Conservation (phyloP, 805 yeast species). For the Yarrowia phangngaensis region DNA sequence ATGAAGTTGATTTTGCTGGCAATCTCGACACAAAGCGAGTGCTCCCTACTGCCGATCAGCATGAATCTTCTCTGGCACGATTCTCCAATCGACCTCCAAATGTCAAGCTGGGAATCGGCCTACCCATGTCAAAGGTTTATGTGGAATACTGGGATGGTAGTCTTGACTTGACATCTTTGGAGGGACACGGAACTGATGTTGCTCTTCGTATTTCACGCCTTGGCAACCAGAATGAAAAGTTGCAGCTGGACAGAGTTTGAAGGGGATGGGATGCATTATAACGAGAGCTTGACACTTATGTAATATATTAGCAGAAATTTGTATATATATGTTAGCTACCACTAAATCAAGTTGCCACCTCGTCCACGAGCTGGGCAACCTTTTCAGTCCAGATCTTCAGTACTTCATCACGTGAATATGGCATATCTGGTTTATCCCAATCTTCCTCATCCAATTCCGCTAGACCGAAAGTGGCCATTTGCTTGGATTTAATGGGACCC, state of each 20-base stretch:
- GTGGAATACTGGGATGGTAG: constrained; percentile 98
- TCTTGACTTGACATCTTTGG: constrained; percentile 71
- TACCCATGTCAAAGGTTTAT: constrained; percentile 89
- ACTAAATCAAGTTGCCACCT: too few species aligned
- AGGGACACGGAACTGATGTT: constrained; percentile 91
- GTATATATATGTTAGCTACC: too few species aligned
- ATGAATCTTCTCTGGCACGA: constrained; percentile 54
- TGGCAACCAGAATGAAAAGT: constrained; percentile 60
- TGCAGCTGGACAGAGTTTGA: constrained; percentile 69
- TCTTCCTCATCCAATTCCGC: constrained; percentile 23
- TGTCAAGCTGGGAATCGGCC: constrained; percentile 75
- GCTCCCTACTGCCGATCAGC: constrained; percentile 27
- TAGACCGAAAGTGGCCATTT: constrained; percentile 23
- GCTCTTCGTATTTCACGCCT: constrained; percentile 72
- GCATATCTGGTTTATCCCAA: constrained; percentile 6
- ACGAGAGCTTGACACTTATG: too few species aligned
- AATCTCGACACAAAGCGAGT: constrained; percentile 11
- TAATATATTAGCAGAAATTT: too few species aligned
- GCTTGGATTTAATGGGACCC: constrained; percentile 5
- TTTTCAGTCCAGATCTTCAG: constrained; percentile 23
- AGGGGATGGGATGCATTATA: too few species aligned
- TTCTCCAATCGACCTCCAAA: constrained; percentile 71
- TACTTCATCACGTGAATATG: constrained; percentile 22
- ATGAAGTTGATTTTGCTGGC: constrained; percentile 34
- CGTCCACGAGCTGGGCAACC: constrained; percentile 4